These are phyloP conservation scores for Cylindrotheca closterium DNA, from an alignment of 108 stramenopile genomes.

Conservation along the genomic window DNA sequence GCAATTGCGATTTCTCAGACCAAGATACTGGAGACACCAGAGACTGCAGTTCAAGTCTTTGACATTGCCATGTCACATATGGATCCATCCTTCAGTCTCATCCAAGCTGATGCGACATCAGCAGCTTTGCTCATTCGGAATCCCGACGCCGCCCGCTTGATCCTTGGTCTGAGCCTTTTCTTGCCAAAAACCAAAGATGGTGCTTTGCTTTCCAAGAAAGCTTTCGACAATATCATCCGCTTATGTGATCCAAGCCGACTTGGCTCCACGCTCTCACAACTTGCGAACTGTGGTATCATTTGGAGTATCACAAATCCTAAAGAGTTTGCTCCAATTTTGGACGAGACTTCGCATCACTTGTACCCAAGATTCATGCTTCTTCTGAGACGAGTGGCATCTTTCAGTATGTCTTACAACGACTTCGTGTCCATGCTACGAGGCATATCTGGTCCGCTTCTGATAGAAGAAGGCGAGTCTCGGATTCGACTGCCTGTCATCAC, in stretches of 20 bases:
- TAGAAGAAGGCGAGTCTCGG: conserved; percentile 44
- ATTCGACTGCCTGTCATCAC: conserved; percentile 77
- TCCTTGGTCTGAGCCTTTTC: conserved; percentile 70
- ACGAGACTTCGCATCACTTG: conserved; percentile 66
- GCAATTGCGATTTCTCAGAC: conserved; percentile 61
- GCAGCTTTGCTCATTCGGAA: conserved; percentile 57
- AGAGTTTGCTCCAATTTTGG: conserved; percentile 76
- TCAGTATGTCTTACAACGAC: conserved; percentile 84
- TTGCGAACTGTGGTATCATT: conserved; percentile 76
- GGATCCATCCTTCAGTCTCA: conserved; percentile 53
- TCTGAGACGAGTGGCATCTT: conserved; percentile 71
- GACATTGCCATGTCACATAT: conserved; percentile 72
- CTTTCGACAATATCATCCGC: conserved; percentile 71
- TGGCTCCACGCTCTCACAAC: conserved; percentile 69
- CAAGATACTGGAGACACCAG: conserved; percentile 45
- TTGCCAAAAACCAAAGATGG: conserved; percentile 51
- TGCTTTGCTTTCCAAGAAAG: conserved; percentile 55
- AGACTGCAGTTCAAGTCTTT: conserved; percentile 44
- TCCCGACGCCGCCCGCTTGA: conserved; percentile 74
- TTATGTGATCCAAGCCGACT: conserved; percentile 66
- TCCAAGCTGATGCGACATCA: conserved; percentile 27
- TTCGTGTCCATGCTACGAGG: conserved; percentile 78
- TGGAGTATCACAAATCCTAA: conserved; percentile 69
- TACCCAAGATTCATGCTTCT: conserved; percentile 71
- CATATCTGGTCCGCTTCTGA: conserved; percentile 71